phyloP scores from a whole-genome alignment of 805 yeast species.

The Saccharomycopsis lassenensis region DNA sequence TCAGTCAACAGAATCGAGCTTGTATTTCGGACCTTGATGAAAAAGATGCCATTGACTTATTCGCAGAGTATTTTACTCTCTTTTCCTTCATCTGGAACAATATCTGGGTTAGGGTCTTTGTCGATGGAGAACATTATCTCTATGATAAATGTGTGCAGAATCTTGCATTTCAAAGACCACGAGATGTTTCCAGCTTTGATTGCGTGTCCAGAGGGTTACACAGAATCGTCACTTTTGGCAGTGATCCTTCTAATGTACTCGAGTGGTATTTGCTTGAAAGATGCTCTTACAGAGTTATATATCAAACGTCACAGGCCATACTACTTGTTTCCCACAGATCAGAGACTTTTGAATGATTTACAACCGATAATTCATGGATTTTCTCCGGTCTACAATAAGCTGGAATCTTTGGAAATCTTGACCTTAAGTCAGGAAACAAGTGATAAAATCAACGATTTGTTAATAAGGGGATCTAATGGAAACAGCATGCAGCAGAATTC shows the following conservation, averaged over 20 bases:
- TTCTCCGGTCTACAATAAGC: conserved; percentile 39
- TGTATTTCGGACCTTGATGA: conserved; percentile 1
- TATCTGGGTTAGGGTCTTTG: conserved; percentile 58
- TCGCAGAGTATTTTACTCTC: conserved; percentile 27
- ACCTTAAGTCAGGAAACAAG: background rate
- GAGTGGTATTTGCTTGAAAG: conserved; percentile 46
- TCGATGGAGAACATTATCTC: conserved; percentile 50
- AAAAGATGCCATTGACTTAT: background rate
- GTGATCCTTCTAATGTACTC: conserved; percentile 64
- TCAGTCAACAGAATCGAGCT: conserved; percentile 2
- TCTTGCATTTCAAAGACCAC: conserved; percentile 38
- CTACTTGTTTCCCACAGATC: conserved; percentile 72
- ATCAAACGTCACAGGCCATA: conserved; percentile 61
- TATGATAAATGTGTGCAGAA: conserved; percentile 58
- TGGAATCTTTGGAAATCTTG: background rate
- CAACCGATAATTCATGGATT: conserved; percentile 48
- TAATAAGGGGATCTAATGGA: conserved; percentile 4
- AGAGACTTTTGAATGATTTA: conserved; percentile 49
- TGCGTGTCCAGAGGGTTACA: conserved; percentile 84
- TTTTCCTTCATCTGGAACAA: conserved; percentile 79
- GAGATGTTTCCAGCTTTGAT: conserved; percentile 38
- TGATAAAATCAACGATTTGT: background rate
- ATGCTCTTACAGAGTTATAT: conserved; percentile 60
- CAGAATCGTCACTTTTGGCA: conserved; percentile 73
- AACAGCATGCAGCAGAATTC: background rate